A percentile compares a stretch with the other conserved stretches of the same genome.
phyloP scores from a whole-genome alignment of 176 grass and related monocot genomes.

The Oryza officinalis region DNA sequence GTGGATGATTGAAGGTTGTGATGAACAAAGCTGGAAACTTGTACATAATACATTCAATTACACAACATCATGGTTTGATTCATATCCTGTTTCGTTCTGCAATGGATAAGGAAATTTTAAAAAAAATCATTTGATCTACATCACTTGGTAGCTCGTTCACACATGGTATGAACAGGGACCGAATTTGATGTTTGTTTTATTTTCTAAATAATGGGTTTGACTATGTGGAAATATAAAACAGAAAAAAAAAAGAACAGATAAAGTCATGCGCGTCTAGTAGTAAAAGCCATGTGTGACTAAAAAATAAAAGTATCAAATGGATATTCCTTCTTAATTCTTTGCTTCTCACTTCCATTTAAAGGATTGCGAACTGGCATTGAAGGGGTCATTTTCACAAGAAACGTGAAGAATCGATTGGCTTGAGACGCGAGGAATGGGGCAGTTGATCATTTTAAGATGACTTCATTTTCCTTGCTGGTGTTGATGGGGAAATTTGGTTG shows the following conservation, averaged over 20 bases:
- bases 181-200: neutral
- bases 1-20: neutral
- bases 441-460: neutral
- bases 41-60: neutral
- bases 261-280: neutral
- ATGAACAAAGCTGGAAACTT: constrained; percentile 26
- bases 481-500: neutral
- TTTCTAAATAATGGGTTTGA: neutral
- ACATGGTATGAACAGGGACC: neutral
- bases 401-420: constrained; percentile 6
- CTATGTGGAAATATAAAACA: neutral
- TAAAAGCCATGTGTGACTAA: neutral
- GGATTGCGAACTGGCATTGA: neutral
- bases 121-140: neutral
- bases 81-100: neutral
- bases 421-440: constrained; percentile 5
- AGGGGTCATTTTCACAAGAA: neutral
- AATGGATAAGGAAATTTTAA: neutral
- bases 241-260: neutral
- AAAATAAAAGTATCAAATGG: neutral
- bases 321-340: neutral
- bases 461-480: neutral
- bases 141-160: neutral
- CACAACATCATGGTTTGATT: neutral
- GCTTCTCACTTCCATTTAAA: neutral